These are phyloP conservation scores for Halteria grandinella DNA, from an alignment of 73 alveolate genomes.

Conservation along the genomic window DNA sequence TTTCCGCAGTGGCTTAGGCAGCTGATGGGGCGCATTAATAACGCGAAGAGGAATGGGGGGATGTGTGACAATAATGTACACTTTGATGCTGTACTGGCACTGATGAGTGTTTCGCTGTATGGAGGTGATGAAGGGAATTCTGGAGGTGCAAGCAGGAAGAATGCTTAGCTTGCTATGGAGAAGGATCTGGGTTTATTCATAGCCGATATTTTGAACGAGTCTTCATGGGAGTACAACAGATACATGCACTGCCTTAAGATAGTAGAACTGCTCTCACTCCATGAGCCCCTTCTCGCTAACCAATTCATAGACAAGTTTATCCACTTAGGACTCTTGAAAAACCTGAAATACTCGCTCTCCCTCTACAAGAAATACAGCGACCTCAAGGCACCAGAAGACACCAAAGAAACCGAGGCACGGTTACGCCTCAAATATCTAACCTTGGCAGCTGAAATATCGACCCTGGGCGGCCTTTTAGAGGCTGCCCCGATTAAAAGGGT, in stretches of 20 bases:
- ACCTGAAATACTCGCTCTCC: too few species aligned
- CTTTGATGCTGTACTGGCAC: conserved; percentile 45
- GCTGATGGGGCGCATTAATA: conserved; percentile 30
- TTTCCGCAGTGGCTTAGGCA: conserved; percentile 54
- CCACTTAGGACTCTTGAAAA: too few species aligned
- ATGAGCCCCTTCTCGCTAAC: too few species aligned
- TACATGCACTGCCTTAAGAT: conserved; percentile 52
- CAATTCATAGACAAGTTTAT: conserved; percentile 41
- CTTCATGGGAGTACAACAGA: conserved; percentile 45
- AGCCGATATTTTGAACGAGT: conserved; percentile 50
- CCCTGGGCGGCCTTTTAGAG: conserved; percentile 59
- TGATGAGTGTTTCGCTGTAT: conserved; percentile 43
- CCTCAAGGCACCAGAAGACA: conserved; percentile 47
- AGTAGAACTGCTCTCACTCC: too few species aligned
- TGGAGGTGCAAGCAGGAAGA: conserved; percentile 30
- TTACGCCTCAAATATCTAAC: conserved; percentile 32
- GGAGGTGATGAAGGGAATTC: too few species aligned
- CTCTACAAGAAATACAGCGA: conserved; percentile 56
- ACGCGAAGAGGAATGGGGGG: conserved; percentile 6
- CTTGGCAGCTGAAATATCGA: conserved; percentile 62
- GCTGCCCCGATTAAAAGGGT: conserved; percentile 18
- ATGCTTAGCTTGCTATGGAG: conserved; percentile 44
- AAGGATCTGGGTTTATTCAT: conserved; percentile 37
- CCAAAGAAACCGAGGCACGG: conserved; percentile 33
- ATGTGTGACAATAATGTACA: conserved; percentile 47